phyloP scores from a whole-genome alignment of 129 eudicot genomes.

The Ambrosia trifida region DNA sequence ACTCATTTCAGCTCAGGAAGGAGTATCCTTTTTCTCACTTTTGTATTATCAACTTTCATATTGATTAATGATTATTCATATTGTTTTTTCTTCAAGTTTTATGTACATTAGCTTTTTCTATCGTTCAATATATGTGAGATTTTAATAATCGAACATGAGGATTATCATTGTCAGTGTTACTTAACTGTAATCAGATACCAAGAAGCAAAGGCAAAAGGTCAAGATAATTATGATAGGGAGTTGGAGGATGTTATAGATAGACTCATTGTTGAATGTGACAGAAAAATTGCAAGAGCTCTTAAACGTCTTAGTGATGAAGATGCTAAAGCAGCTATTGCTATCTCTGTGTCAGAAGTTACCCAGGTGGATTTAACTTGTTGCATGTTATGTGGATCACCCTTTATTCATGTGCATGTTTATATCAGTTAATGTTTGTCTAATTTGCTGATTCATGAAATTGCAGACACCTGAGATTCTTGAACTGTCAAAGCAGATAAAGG shows the following conservation, averaged over 20 bases:
- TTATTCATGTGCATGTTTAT: neutral
- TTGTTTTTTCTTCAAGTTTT: neutral
- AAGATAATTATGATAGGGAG: constrained; percentile 82
- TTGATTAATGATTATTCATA: too few relatives aligned
- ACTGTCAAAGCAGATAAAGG: constrained; percentile 85
- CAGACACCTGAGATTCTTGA: constrained; percentile 86
- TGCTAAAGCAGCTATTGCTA: constrained; percentile 99
- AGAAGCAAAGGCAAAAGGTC: constrained; percentile 77
- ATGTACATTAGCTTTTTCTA: neutral
- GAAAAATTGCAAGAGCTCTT: constrained; percentile 89
- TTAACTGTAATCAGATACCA: constrained; percentile 62
- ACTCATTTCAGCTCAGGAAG: constrained; percentile 89
- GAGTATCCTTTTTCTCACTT: constrained; percentile 72
- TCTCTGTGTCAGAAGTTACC: constrained; percentile 91
- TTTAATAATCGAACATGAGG: neutral
- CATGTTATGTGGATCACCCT: neutral
- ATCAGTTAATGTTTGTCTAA: constrained; percentile 1
- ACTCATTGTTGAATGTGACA: constrained; percentile 91
- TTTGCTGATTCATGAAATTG: constrained; percentile 22
- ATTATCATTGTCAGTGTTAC: constrained; percentile 11
- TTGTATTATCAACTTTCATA: neutral
- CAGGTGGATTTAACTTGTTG: constrained; percentile 40
- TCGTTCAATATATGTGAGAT: neutral
- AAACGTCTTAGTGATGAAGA: constrained; percentile 96
- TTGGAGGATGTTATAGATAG: constrained; percentile 95